phyloP scores from a whole-genome alignment of 768 basidiomycete species.

The Auriscalpium orientale region DNA sequence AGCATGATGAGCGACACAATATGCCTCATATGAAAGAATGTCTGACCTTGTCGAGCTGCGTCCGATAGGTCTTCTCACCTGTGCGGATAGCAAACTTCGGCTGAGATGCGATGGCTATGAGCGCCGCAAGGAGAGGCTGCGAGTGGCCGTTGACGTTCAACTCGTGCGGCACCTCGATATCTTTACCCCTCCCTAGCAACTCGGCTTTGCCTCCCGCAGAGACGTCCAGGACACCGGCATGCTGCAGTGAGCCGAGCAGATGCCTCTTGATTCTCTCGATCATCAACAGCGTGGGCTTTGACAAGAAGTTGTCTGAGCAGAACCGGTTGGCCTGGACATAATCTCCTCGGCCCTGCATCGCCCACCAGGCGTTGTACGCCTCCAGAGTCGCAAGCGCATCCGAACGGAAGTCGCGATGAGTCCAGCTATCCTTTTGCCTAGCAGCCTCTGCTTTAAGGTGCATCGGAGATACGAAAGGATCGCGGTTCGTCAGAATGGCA shows the following conservation, averaged over 20 bases:
- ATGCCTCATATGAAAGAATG: not conserved
- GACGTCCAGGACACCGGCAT: conserved; percentile 75
- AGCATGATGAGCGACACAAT: too few relatives aligned
- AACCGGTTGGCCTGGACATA: conserved; percentile 65
- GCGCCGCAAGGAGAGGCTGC: conserved; percentile 67
- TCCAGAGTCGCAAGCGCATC: conserved; percentile 73
- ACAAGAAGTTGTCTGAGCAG: conserved; percentile 79
- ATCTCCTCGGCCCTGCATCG: conserved; percentile 57
- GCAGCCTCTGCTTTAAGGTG: conserved; percentile 66
- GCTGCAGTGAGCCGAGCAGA: conserved; percentile 66
- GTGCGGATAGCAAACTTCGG: conserved; percentile 85
- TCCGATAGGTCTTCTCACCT: conserved; percentile 60
- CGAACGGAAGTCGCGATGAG: conserved; percentile 70
- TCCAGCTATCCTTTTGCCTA: conserved; percentile 70
- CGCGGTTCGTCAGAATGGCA: conserved; percentile 84
- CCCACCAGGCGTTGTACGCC: conserved; percentile 81
- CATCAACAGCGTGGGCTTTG: conserved; percentile 73
- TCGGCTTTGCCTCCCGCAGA: conserved; percentile 56
- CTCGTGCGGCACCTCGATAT: conserved; percentile 47
- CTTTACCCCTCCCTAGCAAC: conserved; percentile 23
- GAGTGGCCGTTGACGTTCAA: conserved; percentile 70
- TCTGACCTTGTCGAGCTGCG: conserved; percentile 75
- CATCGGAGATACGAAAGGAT: conserved; percentile 83
- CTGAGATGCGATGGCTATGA: conserved; percentile 80
- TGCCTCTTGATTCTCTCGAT: conserved; percentile 78